Evolutionary conservation across 345 rosid genomes (phyloP), one percentile per base, ranked within the genome.

Genomic region (Fremontodendron californicum): DNA sequence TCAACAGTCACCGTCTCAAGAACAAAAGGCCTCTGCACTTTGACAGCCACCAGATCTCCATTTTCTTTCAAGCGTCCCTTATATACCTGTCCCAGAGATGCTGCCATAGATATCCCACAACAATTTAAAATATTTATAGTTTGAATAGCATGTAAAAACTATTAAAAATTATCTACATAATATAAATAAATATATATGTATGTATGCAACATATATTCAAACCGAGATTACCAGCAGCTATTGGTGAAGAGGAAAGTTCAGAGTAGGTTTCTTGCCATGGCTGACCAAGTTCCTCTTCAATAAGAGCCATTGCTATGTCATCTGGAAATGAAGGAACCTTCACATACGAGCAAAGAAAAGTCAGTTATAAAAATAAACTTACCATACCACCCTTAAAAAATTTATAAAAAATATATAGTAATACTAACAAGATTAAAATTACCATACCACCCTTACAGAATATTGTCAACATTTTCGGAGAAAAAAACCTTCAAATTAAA

Each of bases 261-360:
- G 98, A 93, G 84, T 95, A 95, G 75, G 90, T 40, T 6, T 93
- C 85, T 2, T 85, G 88, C 98, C 98, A 95, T 58, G 97, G 99
- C 79, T 80, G 90, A 72, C 98, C 99, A 76, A 95, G 96, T 87
- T 95, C 98, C 90, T 95, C 94, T 77, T 92, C 88, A 27, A 95
- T 80, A 79, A 95, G 93, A 77, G 98, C 97, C 99, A 95, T 93
- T 57, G 98, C 99, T 42, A 95, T 84, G 87, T 92, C 97, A 83
- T 92, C 99, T 64, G 99, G 99, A 86, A 85, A 95, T 78, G 99
- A 95, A 84, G 99, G 99, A 77, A 95, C 99, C 99, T 95, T 86
- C 82, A 82, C 78, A 87, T n/a, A n/a, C 65, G 80, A 80, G 75
- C 82, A 79, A 63, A 81, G 58, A 83, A 75, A 72, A 57, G 76